These are phyloP conservation scores for Hebeloma cylindrosporum DNA, from an alignment of 768 basidiomycete genomes.

Conservation along the genomic window DNA sequence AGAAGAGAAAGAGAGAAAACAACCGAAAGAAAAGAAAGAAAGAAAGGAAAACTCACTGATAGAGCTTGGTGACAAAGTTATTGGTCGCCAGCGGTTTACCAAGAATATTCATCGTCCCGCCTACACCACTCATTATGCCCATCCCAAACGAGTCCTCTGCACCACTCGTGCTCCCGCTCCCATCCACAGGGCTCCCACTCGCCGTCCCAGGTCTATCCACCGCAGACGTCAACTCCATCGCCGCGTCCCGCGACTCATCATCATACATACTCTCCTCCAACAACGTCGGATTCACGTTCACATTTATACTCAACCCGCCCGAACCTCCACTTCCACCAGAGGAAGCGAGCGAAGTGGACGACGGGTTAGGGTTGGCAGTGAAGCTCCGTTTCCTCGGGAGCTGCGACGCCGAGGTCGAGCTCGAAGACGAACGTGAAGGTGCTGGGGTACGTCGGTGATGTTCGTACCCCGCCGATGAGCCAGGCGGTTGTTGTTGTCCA, in stretches of 20 bases:
- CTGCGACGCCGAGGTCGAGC: constrained; percentile 51
- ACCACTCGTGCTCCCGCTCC: constrained; percentile 47
- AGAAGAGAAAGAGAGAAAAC: neutral
- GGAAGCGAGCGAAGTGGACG: constrained; percentile 10
- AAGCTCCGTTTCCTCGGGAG: constrained; percentile 71
- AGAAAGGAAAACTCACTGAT: constrained; percentile 56
- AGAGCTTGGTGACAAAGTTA: constrained; percentile 88
- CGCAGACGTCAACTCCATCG: constrained; percentile 36
- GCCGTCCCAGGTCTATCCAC: no score
- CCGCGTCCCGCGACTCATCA: constrained; percentile 36
- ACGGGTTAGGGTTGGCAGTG: constrained; percentile 45
- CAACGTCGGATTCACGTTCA: constrained; percentile 28
- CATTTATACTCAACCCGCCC: constrained; percentile 15
- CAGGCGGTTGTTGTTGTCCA: constrained; percentile 15
- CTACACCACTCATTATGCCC: constrained; percentile 28
- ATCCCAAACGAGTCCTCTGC: constrained; percentile 37
- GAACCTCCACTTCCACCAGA: constrained; percentile 3
- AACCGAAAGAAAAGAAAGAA: constrained; percentile 10
- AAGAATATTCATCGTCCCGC: constrained; percentile 52
- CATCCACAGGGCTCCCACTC: constrained; percentile 45
- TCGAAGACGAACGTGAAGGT: constrained; percentile 42
- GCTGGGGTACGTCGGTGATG: constrained; percentile 23
- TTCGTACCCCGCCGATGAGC: constrained; percentile 29
- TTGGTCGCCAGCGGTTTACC: constrained; percentile 71
- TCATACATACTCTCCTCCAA: constrained; percentile 45